Base-by-base conservation (phyloP, 2,329 filamentous ascomycete species). In the Aspergillus chevalieri region DNA sequence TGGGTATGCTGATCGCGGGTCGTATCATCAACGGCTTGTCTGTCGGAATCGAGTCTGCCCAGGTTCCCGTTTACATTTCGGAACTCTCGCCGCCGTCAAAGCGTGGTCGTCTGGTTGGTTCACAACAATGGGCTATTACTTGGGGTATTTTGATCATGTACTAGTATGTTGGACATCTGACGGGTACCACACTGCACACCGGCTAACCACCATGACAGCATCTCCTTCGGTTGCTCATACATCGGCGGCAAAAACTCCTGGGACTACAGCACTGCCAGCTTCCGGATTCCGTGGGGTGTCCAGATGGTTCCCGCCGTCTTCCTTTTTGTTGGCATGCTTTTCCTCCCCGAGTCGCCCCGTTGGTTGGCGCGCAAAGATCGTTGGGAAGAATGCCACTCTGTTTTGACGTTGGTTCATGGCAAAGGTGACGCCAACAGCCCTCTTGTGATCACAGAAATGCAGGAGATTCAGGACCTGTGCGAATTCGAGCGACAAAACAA, bases 51-150 rank as follows among this genome's bases (percentile, higher is more conserved):
- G 82, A 82, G 53, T 86, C 83, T 21, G 82, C 84, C 6, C 74
- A 87, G 58, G 84, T 87, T 1, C 85, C 84, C 0, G 81, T 88
- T 17, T 89, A 88, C 65, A 81, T 86, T 58, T 78, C 83, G 50
- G 86, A 89, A 64, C 47, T 89, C 15, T 82, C 79, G 6, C 77
- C 76, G 21, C 77, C 78, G 0, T 72, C 70, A 30, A 78, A 75
- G 59, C 74, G 79, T 56, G 79, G 79, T 15, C 78, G 83, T 38
- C 76, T 91, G 33, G 84, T 90, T 24, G 83, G 85, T 47, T 79
- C 82, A 43, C 86, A 89, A 66, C 86, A 90, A 65, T 86, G 85
- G 75, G 84, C 85, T 22, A 89, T 90, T 52, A 86, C 86, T 55
- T 86, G 77, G 77, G 83, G 81, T 54, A 85, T 85, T 55, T 62